A percentile compares a stretch with the other conserved stretches of the same genome.
Evolutionary conservation across 202 grass and related monocot species (phyloP).

Genomic region (Elaeis oleifera): DNA sequence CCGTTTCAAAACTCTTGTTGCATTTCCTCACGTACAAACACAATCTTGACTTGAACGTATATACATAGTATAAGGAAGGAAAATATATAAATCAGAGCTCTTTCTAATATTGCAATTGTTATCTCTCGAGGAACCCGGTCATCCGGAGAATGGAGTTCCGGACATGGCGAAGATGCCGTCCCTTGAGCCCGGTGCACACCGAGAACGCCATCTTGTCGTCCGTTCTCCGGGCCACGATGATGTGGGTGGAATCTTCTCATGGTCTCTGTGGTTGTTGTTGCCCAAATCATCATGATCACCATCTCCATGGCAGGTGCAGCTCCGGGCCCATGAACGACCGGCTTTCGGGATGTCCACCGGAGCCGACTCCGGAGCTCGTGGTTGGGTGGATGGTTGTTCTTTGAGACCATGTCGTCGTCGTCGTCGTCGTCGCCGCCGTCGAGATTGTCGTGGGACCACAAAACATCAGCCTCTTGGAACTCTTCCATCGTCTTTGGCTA

Average conservation of each 20-base stretch:
- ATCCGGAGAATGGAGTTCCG: conserved; percentile 69
- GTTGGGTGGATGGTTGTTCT: neutral
- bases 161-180: conserved; percentile 54
- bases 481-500: neutral
- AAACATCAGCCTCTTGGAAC: conserved; percentile 1
- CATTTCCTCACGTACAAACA: no score
- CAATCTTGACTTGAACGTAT: no score
- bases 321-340: neutral
- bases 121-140: conserved; percentile 87
- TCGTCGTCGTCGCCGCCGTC: neutral
- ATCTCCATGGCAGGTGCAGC: neutral
- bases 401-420: neutral
- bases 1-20: no score
- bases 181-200: conserved; percentile 76
- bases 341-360: neutral
- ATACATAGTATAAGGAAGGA: no score
- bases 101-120: neutral
- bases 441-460: conserved; percentile 3
- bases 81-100: no score
- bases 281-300: neutral
- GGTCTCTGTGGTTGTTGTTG: no score
- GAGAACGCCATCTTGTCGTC: conserved; percentile 22
- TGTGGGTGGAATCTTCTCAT: conserved; percentile 49
- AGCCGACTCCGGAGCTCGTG: no score
- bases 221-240: conserved; percentile 41